phyloP scores from a whole-genome alignment of 352 stramenopile species.

The Phytophthora meadii region DNA sequence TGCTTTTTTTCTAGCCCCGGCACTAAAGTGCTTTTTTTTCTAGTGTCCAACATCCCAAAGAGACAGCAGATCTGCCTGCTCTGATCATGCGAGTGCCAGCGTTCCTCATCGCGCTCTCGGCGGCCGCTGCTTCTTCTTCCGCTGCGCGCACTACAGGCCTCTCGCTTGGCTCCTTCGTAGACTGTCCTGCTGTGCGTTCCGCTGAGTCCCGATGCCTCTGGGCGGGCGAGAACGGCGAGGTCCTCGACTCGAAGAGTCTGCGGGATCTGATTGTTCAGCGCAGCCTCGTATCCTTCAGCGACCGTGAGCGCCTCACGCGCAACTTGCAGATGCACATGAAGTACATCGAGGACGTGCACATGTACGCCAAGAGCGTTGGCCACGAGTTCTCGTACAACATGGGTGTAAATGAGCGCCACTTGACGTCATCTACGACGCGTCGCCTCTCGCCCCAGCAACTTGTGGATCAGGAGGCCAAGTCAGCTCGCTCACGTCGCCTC shows the following conservation, averaged over 20 bases:
- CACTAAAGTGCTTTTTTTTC: constrained; percentile 1
- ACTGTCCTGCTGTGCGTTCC: constrained; percentile 38
- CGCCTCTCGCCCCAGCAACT: constrained; percentile 60
- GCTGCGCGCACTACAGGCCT: constrained; percentile 14
- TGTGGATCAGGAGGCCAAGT: constrained; percentile 64
- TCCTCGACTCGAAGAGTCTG: constrained; percentile 52
- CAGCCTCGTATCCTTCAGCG: constrained; percentile 32
- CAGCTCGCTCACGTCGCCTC: constrained; percentile 37
- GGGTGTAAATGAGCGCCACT: constrained; percentile 71
- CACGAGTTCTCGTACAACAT: constrained; percentile 74
- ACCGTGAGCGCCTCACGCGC: constrained; percentile 36
- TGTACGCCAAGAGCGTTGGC: constrained; percentile 59
- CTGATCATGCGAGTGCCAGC: constrained; percentile 26
- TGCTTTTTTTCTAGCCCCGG: no score
- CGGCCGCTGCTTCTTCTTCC: constrained; percentile 7
- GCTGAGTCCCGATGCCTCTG: constrained; percentile 56
- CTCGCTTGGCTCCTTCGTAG: constrained; percentile 61
- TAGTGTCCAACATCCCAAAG: constrained; percentile 16
- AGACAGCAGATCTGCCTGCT: constrained; percentile 26
- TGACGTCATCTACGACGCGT: constrained; percentile 47
- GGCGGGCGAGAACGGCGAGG: constrained; percentile 50
- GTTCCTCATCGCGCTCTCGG: constrained; percentile 31
- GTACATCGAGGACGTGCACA: constrained; percentile 79
- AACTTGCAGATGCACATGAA: constrained; percentile 80
- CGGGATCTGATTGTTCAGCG: constrained; percentile 57